Percentiles rank a stretch among this genome's conserved stretches.
These are phyloP conservation scores for Xylaria sp. DNA, from an alignment of 2,329 filamentous ascomycete species.

Conservation along the genomic window DNA sequence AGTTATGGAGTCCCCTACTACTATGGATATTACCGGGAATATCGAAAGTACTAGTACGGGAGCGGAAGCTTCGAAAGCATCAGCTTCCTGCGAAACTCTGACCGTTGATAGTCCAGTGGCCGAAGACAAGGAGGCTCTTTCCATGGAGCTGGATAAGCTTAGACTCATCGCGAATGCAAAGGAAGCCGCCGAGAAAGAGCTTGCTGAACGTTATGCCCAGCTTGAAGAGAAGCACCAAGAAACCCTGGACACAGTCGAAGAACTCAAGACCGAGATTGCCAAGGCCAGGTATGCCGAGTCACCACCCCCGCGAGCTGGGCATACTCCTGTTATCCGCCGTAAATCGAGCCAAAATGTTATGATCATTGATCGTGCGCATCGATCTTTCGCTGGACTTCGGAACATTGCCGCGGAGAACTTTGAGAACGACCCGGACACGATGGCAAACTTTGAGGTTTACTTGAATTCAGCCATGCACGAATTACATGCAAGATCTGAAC, in stretches of 20 bases:
- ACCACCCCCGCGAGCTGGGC: conserved; percentile 57
- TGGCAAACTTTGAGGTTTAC: conserved; percentile 90
- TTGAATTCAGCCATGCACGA: conserved; percentile 91
- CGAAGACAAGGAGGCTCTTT: conserved; percentile 41
- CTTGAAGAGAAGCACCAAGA: conserved; percentile 77
- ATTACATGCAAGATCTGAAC: conserved; percentile 77
- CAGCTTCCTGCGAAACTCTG: conserved; percentile 36
- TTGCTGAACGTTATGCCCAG: conserved; percentile 74
- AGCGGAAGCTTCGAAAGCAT: conserved; percentile 39
- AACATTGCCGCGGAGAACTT: conserved; percentile 86
- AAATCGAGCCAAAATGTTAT: conserved; percentile 90
- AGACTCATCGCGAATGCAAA: conserved; percentile 68
- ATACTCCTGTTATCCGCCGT: conserved; percentile 77
- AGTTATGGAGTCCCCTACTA: conserved; percentile 68
- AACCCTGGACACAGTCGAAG: conserved; percentile 79
- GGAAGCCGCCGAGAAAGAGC: conserved; percentile 65
- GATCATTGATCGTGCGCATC: conserved; percentile 82
- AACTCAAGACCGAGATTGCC: conserved; percentile 79
- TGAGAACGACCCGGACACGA: conserved; percentile 71
- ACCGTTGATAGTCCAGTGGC: conserved; percentile 31
- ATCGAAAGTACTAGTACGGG: conserved; percentile 48
- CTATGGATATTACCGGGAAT: conserved; percentile 54
- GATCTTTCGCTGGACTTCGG: conserved; percentile 82
- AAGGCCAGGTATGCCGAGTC: conserved; percentile 62
- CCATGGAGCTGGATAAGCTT: conserved; percentile 65